Conservation (phyloP, 495 filamentous ascomycete species). For the Letharia lupina region DNA sequence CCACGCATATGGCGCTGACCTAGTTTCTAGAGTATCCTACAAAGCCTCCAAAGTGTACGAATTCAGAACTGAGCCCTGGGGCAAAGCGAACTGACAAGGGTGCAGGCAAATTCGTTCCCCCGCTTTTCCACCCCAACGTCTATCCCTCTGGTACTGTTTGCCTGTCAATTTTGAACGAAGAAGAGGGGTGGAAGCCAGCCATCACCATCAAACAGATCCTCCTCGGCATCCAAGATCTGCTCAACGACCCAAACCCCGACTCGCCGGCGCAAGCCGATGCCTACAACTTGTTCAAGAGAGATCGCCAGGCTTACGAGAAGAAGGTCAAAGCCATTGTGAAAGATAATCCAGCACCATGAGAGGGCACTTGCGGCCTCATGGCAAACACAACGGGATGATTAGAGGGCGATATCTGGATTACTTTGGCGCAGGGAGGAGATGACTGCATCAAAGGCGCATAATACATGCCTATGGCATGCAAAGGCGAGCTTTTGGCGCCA, state of each 20-base stretch:
- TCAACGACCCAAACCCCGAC: slow-evolving; percentile 95
- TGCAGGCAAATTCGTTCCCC: slow-evolving; percentile 90
- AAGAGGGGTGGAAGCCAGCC: slow-evolving; percentile 95
- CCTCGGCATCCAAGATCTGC: slow-evolving; percentile 86
- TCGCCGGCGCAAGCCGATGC: slow-evolving; percentile 95
- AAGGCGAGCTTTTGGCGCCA: neutral
- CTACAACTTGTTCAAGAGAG: slow-evolving; percentile 94
- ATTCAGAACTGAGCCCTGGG: neutral
- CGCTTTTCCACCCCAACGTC: slow-evolving; percentile 97
- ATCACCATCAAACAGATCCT: slow-evolving; percentile 98
- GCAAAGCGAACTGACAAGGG: neutral
- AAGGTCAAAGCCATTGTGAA: slow-evolving; percentile 78
- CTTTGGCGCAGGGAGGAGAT: neutral
- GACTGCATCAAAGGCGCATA: neutral
- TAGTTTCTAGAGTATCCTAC: slow-evolving; percentile 88
- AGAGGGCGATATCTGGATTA: neutral
- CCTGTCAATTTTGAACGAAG: slow-evolving; percentile 94
- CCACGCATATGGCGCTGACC: neutral
- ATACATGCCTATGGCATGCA: neutral
- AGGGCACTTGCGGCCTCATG: neutral
- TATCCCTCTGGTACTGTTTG: slow-evolving; percentile 98
- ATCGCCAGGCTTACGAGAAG: slow-evolving; percentile 76
- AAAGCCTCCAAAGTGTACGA: slow-evolving; percentile 93
- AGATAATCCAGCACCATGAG: slow-evolving; percentile 68
- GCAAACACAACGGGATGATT: neutral